Conservation (phyloP, 495 filamentous ascomycete genomes). For the Hyaloscypha hepaticicola region DNA sequence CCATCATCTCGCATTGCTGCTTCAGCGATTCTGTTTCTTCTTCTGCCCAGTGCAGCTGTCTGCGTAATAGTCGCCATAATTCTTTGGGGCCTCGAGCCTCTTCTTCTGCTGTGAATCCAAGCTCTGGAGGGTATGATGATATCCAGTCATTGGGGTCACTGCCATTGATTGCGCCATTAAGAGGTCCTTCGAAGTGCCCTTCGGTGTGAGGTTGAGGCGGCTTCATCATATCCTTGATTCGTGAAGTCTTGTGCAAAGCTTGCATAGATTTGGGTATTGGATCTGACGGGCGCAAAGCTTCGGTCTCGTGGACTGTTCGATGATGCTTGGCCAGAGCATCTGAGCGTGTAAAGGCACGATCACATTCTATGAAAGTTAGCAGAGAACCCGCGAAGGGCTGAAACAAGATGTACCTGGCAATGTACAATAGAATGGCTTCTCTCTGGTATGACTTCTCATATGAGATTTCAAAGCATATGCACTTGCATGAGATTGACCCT, state of each 20-base stretch:
- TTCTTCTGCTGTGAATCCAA: slow-evolving; percentile 68
- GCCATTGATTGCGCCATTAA: slow-evolving; percentile 53
- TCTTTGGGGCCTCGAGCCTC: slow-evolving; percentile 64
- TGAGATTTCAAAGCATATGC: slow-evolving; percentile 95
- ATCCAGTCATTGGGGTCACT: slow-evolving; percentile 45
- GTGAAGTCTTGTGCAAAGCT: slow-evolving; percentile 55
- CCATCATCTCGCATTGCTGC: slow-evolving; percentile 61
- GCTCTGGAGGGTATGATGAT: slow-evolving; percentile 29
- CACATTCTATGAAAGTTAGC: slow-evolving; percentile 68
- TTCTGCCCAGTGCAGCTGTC: slow-evolving; percentile 80
- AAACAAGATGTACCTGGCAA: slow-evolving; percentile 66
- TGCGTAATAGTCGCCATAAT: slow-evolving; percentile 69
- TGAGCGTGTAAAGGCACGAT: slow-evolving; percentile 94
- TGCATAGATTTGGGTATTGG: slow-evolving; percentile 70
- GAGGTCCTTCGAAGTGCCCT: slow-evolving; percentile 40
- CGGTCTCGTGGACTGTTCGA: slow-evolving; percentile 97
- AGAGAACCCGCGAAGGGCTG: neutral
- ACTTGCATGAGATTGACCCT: slow-evolving; percentile 87
- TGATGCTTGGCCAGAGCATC: slow-evolving; percentile 98
- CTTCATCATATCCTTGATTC: slow-evolving; percentile 65
- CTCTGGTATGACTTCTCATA: slow-evolving; percentile 95
- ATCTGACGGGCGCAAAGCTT: slow-evolving; percentile 84
- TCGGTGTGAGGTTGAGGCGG: slow-evolving; percentile 49
- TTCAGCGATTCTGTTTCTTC: slow-evolving; percentile 64
- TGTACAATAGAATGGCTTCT: slow-evolving; percentile 97